Conservation (phyloP, 2,329 filamentous ascomycete genomes). For the Immersiporthe knoxdaviesiana region DNA sequence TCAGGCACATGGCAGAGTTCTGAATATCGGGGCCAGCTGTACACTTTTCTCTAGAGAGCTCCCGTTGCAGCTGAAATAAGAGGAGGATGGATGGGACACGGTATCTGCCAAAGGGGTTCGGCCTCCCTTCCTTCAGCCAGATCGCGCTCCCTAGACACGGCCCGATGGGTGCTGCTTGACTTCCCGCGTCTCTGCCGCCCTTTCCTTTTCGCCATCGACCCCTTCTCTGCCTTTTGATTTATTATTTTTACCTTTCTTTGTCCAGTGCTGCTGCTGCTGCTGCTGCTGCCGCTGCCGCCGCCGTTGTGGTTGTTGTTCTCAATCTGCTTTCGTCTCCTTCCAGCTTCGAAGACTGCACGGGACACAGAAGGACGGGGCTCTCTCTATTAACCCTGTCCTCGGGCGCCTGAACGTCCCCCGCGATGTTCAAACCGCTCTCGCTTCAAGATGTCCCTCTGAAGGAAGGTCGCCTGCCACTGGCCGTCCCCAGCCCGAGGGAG, state of each 20-base stretch:
- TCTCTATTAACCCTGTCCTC: not conserved
- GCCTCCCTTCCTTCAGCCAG: conserved; percentile 9
- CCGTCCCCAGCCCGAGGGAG: conserved; percentile 8
- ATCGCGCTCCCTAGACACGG: conserved; percentile 12
- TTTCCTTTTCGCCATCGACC: not conserved
- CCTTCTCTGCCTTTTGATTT: not conserved
- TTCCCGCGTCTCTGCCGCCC: not conserved
- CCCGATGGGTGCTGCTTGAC: not conserved
- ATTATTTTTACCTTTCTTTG: too few species aligned
- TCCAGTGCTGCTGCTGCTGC: too few species aligned
- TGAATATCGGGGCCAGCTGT: not conserved
- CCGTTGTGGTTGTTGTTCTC: not conserved
- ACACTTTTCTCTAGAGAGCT: not conserved
- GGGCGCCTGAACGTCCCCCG: not conserved
- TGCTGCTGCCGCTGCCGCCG: too few species aligned
- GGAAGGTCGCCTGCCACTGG: conserved; percentile 13
- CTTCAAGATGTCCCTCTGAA: conserved; percentile 6
- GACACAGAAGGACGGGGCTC: not conserved
- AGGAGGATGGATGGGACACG: not conserved
- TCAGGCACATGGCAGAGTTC: not conserved
- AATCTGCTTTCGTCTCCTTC: not conserved
- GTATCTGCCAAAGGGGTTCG: not conserved
- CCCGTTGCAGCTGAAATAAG: conserved; percentile 4
- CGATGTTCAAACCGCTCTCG: conserved; percentile 9
- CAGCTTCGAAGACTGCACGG: not conserved